Base-by-base conservation (phyloP, 495 filamentous ascomycete species). In the Darksidea phi region DNA sequence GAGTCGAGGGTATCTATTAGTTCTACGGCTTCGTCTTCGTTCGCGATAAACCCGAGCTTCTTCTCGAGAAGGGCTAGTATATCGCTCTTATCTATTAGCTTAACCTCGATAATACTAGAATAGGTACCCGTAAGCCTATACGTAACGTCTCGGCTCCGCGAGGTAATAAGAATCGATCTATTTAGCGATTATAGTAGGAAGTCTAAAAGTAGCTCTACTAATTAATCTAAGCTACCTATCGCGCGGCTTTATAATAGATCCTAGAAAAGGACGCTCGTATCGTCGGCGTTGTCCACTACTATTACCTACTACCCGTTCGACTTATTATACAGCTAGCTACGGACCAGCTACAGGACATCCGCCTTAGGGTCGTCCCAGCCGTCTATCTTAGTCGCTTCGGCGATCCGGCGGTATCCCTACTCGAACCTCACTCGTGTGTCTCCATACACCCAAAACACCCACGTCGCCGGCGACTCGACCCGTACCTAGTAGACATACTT, bases 401-500 rank as follows among this genome's bases (percentile, higher is more conserved):
- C 72, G 28, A 72, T 67, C 17, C 60, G 38, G 18, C 57, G 18
- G 52, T 61, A 68, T 21, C 48, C 55, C 51, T 71, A 37, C 46
- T 73, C 56, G 47, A 74, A 59, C 17, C 71, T 61, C 15, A 64
- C 65, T 24, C 52, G 54, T 26, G 60, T 71, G 57, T 66, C 63
- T 0, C 66, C 72, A 49, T 71, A 60, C 17, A 74, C 60, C 70
- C 63, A 69, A 53, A 70, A 70, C 15, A 72, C 63, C 55, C 55
- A 70, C 2, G 61, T 68, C 10, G 53, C 48, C 21, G 56, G 59
- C 24, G 64, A 43, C 4, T 50, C 37, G 25, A 72, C 63, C 61
- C 67, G 58, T 15, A 75, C 61, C 36, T 70, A 68, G 68, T 79
- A 79, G 7, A 70, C 71, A 56, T 76, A 79, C 56, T 79, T 75